These are phyloP conservation scores for Pythium dissimile DNA, from an alignment of 352 stramenopile species.

Conservation along the genomic window DNA sequence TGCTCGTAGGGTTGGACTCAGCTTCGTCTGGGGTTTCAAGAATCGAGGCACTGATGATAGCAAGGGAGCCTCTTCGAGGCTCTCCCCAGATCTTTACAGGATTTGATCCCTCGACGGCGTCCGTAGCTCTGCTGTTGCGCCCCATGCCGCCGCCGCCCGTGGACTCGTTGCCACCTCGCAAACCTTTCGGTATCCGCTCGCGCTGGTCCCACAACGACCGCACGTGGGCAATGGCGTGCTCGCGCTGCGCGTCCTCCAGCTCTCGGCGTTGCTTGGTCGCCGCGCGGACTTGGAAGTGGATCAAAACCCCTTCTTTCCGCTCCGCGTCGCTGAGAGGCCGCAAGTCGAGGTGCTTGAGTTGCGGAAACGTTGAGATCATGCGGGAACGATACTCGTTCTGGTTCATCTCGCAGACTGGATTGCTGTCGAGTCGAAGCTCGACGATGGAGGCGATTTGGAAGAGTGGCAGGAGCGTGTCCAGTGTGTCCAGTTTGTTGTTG, in stretches of 20 bases:
- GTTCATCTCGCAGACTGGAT: conserved; percentile 51
- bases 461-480: conserved; percentile 71
- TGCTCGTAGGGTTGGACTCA: conserved; percentile 35
- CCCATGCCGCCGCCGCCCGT: too few species aligned
- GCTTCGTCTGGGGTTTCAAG: conserved; percentile 30
- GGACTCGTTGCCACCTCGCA: neutral
- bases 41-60: too few species aligned
- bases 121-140: too few species aligned
- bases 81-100: neutral
- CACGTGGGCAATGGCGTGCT: conserved; percentile 44
- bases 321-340: conserved; percentile 75
- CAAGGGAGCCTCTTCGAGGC: neutral
- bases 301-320: conserved; percentile 42
- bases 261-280: conserved; percentile 46
- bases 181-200: neutral
- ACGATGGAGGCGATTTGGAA: conserved; percentile 70
- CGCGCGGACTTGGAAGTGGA: conserved; percentile 24
- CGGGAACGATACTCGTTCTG: conserved; percentile 54
- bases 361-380: conserved; percentile 71
- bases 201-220: conserved; percentile 41
- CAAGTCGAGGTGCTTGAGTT: conserved; percentile 84
- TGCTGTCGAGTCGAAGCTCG: conserved; percentile 87
- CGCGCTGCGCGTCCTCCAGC: conserved; percentile 38
- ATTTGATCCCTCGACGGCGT: too few species aligned
- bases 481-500: conserved; percentile 82